phyloP scores from a whole-genome alignment of 441 rosid species.

The Bruguiera hainesii region DNA sequence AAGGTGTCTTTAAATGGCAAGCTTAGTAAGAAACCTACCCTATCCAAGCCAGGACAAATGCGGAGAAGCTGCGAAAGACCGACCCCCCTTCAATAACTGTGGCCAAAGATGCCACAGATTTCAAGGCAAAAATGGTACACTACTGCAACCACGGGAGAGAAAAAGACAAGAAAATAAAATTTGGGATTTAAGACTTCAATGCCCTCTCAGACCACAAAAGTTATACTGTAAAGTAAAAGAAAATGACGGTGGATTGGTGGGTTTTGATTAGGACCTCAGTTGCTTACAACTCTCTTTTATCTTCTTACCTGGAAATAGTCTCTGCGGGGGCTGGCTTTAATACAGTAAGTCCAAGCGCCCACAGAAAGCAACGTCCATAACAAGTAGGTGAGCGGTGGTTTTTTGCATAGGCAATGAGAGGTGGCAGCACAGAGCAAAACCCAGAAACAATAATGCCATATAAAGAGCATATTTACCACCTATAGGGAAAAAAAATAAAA shows the following conservation, averaged over 20 bases:
- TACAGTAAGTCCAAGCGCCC: constrained; percentile 11
- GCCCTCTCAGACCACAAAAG: constrained; percentile 15
- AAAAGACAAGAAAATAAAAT: constrained; percentile 24
- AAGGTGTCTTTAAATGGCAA: constrained; percentile 24
- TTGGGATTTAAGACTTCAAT: constrained; percentile 7
- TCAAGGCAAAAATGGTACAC: constrained; percentile 30
- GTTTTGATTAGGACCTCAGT: constrained; percentile 27
- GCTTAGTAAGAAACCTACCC: constrained; percentile 16
- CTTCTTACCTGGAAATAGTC: constrained; percentile 16
- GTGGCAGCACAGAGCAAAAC: constrained; percentile 16
- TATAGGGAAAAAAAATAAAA: not conserved
- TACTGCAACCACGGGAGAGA: constrained; percentile 26
- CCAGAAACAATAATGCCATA: constrained; percentile 17
- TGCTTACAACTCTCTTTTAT: constrained; percentile 8
- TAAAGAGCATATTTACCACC: constrained; percentile 15
- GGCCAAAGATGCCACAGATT: constrained; percentile 27
- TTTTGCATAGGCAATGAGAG: constrained; percentile 13
- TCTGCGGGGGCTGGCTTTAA: not conserved
- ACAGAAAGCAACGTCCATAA: constrained; percentile 9
- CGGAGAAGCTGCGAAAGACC: constrained; percentile 18
- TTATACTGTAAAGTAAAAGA: constrained; percentile 1
- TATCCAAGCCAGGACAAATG: constrained; percentile 15
- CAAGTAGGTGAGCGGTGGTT: not conserved
- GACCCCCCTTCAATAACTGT: not conserved
- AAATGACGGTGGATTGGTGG: not conserved